Percentiles rank a stretch among this genome's conserved stretches.
Evolutionary conservation across 202 grass and related monocot genomes (phyloP).

Genomic region (Cymbopogon flexuosus): DNA sequence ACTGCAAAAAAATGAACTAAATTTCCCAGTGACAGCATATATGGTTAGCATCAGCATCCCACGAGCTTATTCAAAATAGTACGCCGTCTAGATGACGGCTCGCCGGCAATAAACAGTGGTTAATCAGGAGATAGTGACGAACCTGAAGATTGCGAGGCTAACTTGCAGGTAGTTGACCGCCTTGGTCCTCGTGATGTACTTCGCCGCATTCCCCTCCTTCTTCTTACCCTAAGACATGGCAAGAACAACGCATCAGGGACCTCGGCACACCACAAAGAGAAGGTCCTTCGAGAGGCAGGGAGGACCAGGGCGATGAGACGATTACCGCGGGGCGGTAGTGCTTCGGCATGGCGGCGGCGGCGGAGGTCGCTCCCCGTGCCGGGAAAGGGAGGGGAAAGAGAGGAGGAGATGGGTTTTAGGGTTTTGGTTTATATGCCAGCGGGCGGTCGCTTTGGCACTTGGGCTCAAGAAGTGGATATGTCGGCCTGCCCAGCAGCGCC

Average conservation of each 20-base stretch:
- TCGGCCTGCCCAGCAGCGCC: background rate
- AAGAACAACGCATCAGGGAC: background rate
- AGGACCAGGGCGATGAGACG: background rate
- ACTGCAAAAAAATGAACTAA: background rate
- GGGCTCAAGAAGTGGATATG: background rate
- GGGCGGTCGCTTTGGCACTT: slow-evolving; percentile 1
- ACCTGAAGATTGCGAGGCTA: slow-evolving; percentile 73
- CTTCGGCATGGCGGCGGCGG: slow-evolving; percentile 60
- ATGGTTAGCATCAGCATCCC: background rate
- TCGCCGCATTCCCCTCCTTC: slow-evolving; percentile 94
- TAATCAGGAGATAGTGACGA: background rate
- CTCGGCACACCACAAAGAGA: background rate
- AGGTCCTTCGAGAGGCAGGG: background rate
- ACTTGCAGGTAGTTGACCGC: slow-evolving; percentile 82
- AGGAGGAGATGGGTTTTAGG: slow-evolving; percentile 38
- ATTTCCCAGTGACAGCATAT: background rate
- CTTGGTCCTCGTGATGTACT: slow-evolving; percentile 92
- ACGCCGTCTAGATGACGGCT: background rate
- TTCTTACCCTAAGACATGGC: slow-evolving; percentile 55
- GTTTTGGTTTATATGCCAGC: slow-evolving; percentile 43
- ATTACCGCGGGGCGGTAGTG: slow-evolving; percentile 78
- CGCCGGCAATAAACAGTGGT: background rate
- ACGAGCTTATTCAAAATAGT: background rate
- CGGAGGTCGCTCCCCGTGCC: background rate
- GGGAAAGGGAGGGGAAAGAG: background rate